Base-by-base conservation (phyloP, 2,329 filamentous ascomycete species). In the Nothomitra cinnamomea region DNA sequence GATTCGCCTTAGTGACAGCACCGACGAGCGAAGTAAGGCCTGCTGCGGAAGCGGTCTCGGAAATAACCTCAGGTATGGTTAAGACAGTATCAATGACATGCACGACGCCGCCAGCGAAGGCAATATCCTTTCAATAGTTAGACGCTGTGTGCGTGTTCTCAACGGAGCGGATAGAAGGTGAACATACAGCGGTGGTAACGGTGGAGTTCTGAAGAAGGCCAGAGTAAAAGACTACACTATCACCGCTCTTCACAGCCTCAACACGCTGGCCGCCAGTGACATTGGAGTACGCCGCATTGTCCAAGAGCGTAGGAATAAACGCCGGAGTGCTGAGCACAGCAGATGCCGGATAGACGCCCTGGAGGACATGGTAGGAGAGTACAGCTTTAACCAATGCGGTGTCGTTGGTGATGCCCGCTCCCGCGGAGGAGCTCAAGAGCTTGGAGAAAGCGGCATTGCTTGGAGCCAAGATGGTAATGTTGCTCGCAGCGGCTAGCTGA, bases 51-150 rank as follows among this genome's bases (percentile, higher is more conserved):
- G 72, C 64, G 0, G 72, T 74, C 15, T 61, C 61, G 6, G 70
- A 66, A 19, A 73, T 60, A 36, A 67, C 69, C 17, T 61, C 56
- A 0, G 75, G 76, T 1, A 74, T 72, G 1, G 74, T 67, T 42
- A 77, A 64, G 21, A 77, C 65, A 35, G 71, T 72, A 62, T 77
- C 74, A 51, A 77, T 67, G 4, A 76, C 62, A 52, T 78, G 75
- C 2, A 81, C 71, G 28, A 75, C 65, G 24, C 76, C 76, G 52
- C 74, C 71, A n/a, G 70, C 70, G 59, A 74, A 79, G 58, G 72
- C 70, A 51, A 77, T 63, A 59, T 78, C 74, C 71, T 74, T 53
- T 40, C 24, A 3, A 36, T 5, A 40, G 24, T 22, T 28, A 32
- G 24, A n/a, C 19, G 3, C 32, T n/a, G 42, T 21, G n/a, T n/a